Base-by-base conservation (phyloP, 2,329 filamentous ascomycete genomes). In the Colletotrichum sp. region DNA sequence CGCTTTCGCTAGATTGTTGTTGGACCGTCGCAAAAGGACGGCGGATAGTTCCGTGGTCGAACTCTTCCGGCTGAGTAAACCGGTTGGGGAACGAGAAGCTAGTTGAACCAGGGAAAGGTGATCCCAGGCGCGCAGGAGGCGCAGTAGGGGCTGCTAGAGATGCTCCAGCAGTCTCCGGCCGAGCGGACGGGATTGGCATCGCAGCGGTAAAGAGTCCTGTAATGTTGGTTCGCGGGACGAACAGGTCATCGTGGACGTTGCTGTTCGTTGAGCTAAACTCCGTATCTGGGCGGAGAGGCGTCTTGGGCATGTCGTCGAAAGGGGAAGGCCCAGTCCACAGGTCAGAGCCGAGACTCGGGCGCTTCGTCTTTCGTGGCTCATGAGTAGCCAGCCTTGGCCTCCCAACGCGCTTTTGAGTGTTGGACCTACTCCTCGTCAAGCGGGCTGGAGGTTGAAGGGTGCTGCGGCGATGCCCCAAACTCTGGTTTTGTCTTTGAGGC, bases 61-160 rank as follows among this genome's bases (percentile, higher is more conserved):
- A 84, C 55, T 84, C 85, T 15, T 84, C 83, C 4, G 87, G 85
- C 78, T 88, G 87, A 36, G 87, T 88, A 34, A 89, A 81, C 55
- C 92, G 88, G 74, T 90, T 90, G n/a, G 92, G 92, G 77, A 93
- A 92, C 61, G 91, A 93, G 79, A 91, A 74, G 81, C 89, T 92
- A 15, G 88, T 86, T 12, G 86, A 81, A 38, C 86, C 86, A 9
- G 87, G 84, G 77, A 93, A 93, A 0, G 92, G 92, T 7, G 92
- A 93, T 34, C 92, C 90, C 6, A 93, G 86, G 8, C 91, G 87
- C 16, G 87, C 85, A 55, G 87, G 88, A 2, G 84, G 84, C 4
- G 81, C 82, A 2, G 82, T 80, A 8, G 86, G 83, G 78, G 80
- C 78, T 77, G 74, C 57, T 28, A 69, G 77, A 24, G 71, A 75